Percentiles rank a stretch among this genome's conserved stretches.
These are phyloP conservation scores for Lotus japonicus DNA, from an alignment of 306 rosid genomes.

Conservation along the genomic window DNA sequence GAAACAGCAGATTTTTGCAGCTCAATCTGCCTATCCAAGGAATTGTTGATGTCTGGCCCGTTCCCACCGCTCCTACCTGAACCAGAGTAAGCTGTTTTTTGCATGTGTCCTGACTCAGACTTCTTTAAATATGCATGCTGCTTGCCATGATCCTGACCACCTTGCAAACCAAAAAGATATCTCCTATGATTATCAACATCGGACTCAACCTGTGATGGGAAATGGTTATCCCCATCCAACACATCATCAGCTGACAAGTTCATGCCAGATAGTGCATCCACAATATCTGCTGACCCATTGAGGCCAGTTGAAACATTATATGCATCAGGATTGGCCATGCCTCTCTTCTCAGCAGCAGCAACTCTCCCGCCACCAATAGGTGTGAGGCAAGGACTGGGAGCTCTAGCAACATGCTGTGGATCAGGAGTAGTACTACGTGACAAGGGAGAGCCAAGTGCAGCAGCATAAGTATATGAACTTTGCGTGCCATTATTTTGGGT, in stretches of 20 bases:
- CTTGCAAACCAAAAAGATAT: conserved; percentile 70
- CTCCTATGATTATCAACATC: conserved; percentile 58
- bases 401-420: conserved; percentile 76
- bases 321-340: conserved; percentile 51
- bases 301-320: conserved; percentile 54
- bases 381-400: conserved; percentile 89
- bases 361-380: conserved; percentile 90
- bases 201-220: conserved; percentile 59
- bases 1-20: too few species aligned
- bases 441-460: conserved; percentile 77
- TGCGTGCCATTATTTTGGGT: conserved; percentile 53
- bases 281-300: conserved; percentile 66
- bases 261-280: conserved; percentile 72
- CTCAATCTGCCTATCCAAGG: conserved; percentile 53
- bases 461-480: conserved; percentile 76
- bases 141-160: conserved; percentile 64
- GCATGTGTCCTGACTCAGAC: conserved; percentile 56
- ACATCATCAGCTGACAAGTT: conserved; percentile 57
- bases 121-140: conserved; percentile 60
- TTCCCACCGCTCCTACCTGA: conserved; percentile 43
- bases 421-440: conserved; percentile 96
- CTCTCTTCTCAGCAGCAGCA: conserved; percentile 57
- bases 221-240: conserved; percentile 46
- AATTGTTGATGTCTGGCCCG: conserved; percentile 38
- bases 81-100: too few species aligned